Evolutionary conservation across 805 yeast species (phyloP).

Genomic region (Danielia reshetovae): DNA sequence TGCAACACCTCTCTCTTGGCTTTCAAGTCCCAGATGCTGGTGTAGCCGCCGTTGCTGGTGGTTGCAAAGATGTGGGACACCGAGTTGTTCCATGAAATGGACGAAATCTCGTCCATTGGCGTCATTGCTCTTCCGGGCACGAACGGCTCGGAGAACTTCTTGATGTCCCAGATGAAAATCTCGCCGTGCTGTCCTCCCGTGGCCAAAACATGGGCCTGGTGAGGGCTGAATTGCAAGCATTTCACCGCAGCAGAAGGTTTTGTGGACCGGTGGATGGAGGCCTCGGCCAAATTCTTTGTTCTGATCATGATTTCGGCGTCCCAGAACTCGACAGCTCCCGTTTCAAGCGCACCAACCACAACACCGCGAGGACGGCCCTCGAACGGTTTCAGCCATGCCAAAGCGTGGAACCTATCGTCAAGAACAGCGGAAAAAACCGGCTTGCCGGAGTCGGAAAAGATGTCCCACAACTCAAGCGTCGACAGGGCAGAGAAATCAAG

Average conservation of each 20-base stretch:
- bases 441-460: slow-evolving; percentile 37
- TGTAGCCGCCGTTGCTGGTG: slow-evolving; percentile 79
- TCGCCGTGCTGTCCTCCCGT: slow-evolving; percentile 90
- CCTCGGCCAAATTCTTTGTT: slow-evolving; percentile 34
- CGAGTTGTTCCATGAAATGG: slow-evolving; percentile 84
- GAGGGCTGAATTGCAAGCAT: slow-evolving; percentile 72
- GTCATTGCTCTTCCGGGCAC: slow-evolving; percentile 77
- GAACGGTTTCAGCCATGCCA: slow-evolving; percentile 74
- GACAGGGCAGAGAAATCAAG: slow-evolving; percentile 79
- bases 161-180: slow-evolving; percentile 85
- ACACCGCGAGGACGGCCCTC: slow-evolving; percentile 48
- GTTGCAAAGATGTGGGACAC: slow-evolving; percentile 85
- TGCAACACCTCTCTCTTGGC: slow-evolving; percentile 86
- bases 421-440: slow-evolving; percentile 36
- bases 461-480: slow-evolving; percentile 74
- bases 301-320: slow-evolving; percentile 51
- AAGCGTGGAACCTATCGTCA: slow-evolving; percentile 56
- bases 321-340: slow-evolving; percentile 78
- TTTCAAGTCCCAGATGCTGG: slow-evolving; percentile 92
- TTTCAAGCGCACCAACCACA: slow-evolving; percentile 87
- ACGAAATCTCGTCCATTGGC: slow-evolving; percentile 74
- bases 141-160: slow-evolving; percentile 52
- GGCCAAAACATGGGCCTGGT: slow-evolving; percentile 67
- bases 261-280: slow-evolving; percentile 46
- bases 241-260: slow-evolving; percentile 70